Evolutionary conservation across 163 green algal genomes (phyloP), one percentile per base, ranked within the genome.

Genomic region (Prototheca wickerhamii): DNA sequence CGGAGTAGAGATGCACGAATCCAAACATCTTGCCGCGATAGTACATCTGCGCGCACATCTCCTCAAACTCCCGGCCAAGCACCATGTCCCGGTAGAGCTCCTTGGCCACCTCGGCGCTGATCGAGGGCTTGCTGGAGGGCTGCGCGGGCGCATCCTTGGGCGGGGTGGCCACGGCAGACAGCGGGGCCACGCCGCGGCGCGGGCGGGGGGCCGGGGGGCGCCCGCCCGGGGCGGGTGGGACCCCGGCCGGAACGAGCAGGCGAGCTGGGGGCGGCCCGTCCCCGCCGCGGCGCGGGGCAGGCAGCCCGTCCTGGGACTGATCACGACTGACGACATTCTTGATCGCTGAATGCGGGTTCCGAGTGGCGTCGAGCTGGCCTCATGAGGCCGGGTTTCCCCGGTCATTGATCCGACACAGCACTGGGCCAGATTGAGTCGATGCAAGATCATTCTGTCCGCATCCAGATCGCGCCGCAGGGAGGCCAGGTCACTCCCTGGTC

Each of bases 1-100:
- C 92, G 65, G 73, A 89, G 82, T 98, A 98, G 44, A 98, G 76
- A 71, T 98, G 92, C 31, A 98, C 92, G 64, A 98, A 98, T 44
- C 86, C 85, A 65, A 92, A 92, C 85, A 92, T 94, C 60, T 94
- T 93, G 31, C 77, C 76, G 51, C 89, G 81, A 81, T 98, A 98
- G 81, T 98, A 98, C 91, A 98, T 97, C 65, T 92, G 79, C 32
- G 85, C 86, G 66, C 84, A 91, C 76, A 89, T 90, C 55, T 93
- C 86, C 76, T 98, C 92, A 64, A 98, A 98, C 65, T 94, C 86
- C 35, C 92, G 86, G 6, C 92, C 92, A 44, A 97, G 79, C 23
- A 88, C 77, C 88, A 95, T 95, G 75, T 95, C 88, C 33, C 73
- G 77, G 73, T 95, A 93, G 8, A 78, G 37, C 4, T 52, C 50